Evolutionary conservation across 2,329 filamentous ascomycete genomes (phyloP).

Genomic region (Nakataea oryzae): DNA sequence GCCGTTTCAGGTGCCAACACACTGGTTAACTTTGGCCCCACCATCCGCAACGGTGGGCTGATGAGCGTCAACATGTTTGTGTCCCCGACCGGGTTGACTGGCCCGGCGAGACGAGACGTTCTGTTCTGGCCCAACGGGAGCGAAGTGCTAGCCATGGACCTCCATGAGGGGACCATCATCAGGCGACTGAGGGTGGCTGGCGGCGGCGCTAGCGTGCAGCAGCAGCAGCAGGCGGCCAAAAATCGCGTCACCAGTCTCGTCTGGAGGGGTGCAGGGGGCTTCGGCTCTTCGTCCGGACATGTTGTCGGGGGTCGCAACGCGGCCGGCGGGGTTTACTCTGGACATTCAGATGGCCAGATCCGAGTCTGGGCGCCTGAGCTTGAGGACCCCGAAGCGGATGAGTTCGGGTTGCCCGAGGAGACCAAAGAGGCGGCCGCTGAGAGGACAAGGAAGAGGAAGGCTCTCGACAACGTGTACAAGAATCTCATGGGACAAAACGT

Average conservation of each 20-base stretch:
- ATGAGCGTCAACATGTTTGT: slow-evolving; percentile 49
- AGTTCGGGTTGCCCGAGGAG: slow-evolving; percentile 34
- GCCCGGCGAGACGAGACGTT: slow-evolving; percentile 45
- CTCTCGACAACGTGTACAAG: slow-evolving; percentile 69
- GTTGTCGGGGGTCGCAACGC: slow-evolving; percentile 48
- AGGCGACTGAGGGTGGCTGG: slow-evolving; percentile 49
- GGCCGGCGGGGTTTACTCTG: slow-evolving; percentile 59
- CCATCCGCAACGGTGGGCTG: slow-evolving; percentile 62
- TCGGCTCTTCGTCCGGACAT: slow-evolving; percentile 42
- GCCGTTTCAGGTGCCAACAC: slow-evolving; percentile 73
- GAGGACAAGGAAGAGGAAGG: slow-evolving; percentile 59
- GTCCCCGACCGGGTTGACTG: slow-evolving; percentile 47
- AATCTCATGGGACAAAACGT: slow-evolving; percentile 65
- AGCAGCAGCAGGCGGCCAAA: slow-evolving; percentile 45
- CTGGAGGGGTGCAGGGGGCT: slow-evolving; percentile 58
- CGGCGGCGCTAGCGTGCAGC: slow-evolving; percentile 8
- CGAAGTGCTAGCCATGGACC: slow-evolving; percentile 69
- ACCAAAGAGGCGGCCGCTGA: slow-evolving; percentile 32
- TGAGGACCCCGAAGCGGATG: slow-evolving; percentile 25
- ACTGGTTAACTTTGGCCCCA: slow-evolving; percentile 76
- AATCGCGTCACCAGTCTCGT: slow-evolving; percentile 65
- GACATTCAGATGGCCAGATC: slow-evolving; percentile 76
- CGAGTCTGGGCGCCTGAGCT: slow-evolving; percentile 62
- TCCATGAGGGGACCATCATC: slow-evolving; percentile 66
- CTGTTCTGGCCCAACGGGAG: slow-evolving; percentile 75